A percentile compares a stretch with the other conserved stretches of the same genome.
Evolutionary conservation across 306 rosid genomes (phyloP).

Genomic region (Cicer chorassanicum): DNA sequence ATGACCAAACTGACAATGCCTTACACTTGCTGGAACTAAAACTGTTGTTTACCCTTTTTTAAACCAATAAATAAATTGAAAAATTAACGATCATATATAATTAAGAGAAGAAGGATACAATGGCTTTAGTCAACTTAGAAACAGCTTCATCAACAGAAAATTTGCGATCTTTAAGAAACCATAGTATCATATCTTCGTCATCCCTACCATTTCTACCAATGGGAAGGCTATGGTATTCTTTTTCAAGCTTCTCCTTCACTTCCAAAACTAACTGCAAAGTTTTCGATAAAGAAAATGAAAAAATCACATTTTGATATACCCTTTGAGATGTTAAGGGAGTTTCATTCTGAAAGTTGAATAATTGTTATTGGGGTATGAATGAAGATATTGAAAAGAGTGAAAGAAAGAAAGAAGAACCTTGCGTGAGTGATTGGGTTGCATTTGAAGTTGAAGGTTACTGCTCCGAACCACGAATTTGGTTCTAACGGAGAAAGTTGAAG

Average conservation of each 20-base stretch:
- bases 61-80: too few species aligned
- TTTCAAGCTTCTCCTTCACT: slow-evolving; percentile 87
- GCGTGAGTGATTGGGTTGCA: slow-evolving; percentile 49
- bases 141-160: slow-evolving; percentile 71
- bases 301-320: slow-evolving; percentile 8
- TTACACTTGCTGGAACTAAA: too few species aligned
- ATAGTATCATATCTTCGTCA: slow-evolving; percentile 92
- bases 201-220: slow-evolving; percentile 89
- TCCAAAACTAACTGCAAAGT: slow-evolving; percentile 72
- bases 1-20: too few species aligned
- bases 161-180: slow-evolving; percentile 92
- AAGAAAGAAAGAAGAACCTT: slow-evolving; percentile 53
- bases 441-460: slow-evolving; percentile 38
- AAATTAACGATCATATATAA: too few species aligned
- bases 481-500: slow-evolving; percentile 39
- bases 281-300: background rate
- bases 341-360: background rate
- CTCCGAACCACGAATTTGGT: slow-evolving; percentile 53
- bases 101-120: slow-evolving; percentile 64
- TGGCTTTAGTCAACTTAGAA: slow-evolving; percentile 76
- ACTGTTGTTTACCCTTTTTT: too few species aligned
- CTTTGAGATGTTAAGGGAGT: background rate
- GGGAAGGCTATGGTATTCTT: slow-evolving; percentile 65
- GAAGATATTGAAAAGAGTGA: background rate
- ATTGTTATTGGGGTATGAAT: background rate